Conservation (phyloP, 805 yeast genomes). For the Zygosaccharomyces gambellarensis region DNA sequence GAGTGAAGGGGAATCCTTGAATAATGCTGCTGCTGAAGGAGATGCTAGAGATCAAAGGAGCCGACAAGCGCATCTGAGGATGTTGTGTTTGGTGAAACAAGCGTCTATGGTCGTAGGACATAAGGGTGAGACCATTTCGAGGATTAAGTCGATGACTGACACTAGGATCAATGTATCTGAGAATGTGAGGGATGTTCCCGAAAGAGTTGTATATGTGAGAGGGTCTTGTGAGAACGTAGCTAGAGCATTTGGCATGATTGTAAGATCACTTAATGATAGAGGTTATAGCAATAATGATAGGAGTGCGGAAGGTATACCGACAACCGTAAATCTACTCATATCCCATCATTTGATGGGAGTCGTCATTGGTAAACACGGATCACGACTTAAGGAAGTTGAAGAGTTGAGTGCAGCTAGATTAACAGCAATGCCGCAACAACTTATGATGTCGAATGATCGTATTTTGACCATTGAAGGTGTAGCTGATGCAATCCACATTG, state of each 20-base stretch:
- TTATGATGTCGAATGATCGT: slow-evolving; percentile 76
- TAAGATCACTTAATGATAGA: slow-evolving; percentile 49
- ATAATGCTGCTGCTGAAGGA: slow-evolving; percentile 25
- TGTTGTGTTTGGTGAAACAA: slow-evolving; percentile 71
- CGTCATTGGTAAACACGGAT: slow-evolving; percentile 73
- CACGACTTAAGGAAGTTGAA: slow-evolving; percentile 73
- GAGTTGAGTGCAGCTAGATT: slow-evolving; percentile 74
- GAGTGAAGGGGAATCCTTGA: slow-evolving; percentile 13
- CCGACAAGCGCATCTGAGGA: slow-evolving; percentile 65
- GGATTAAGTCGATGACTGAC: slow-evolving; percentile 55
- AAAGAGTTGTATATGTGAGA: slow-evolving; percentile 65
- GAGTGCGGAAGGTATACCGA: slow-evolving; percentile 45
- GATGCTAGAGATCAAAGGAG: slow-evolving; percentile 34
- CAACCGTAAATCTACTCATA: slow-evolving; percentile 56
- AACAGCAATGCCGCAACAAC: slow-evolving; percentile 63
- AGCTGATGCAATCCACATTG: slow-evolving; percentile 83
- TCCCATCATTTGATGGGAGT: slow-evolving; percentile 80
- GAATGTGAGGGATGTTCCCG: slow-evolving; percentile 64
- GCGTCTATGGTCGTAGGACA: slow-evolving; percentile 74
- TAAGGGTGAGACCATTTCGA: slow-evolving; percentile 69
- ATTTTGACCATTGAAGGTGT: slow-evolving; percentile 67
- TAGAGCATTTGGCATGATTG: slow-evolving; percentile 71
- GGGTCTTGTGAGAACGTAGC: slow-evolving; percentile 79
- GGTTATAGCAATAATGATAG: slow-evolving; percentile 51
- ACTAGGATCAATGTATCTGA: slow-evolving; percentile 70